phyloP scores from a whole-genome alignment of 140 eudicot genomes.

The Senecio squalidus region DNA sequence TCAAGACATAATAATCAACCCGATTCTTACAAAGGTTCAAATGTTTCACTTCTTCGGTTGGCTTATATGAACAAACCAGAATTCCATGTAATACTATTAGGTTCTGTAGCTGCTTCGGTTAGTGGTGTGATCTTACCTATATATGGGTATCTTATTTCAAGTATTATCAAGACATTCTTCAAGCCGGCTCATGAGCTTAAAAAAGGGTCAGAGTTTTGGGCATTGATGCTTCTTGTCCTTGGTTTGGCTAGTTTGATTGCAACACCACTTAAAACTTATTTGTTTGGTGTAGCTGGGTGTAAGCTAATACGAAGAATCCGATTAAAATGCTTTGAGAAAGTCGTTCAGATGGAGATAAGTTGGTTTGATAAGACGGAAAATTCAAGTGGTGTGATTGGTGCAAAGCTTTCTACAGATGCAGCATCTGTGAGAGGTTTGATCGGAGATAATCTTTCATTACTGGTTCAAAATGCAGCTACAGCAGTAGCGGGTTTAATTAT shows the following conservation, averaged over 20 bases:
- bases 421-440: constrained; percentile 40
- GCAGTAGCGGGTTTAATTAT: constrained; percentile 46
- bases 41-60: constrained; percentile 40
- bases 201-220: constrained; percentile 60
- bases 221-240: constrained; percentile 46
- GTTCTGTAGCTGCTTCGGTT: constrained; percentile 49
- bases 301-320: constrained; percentile 45
- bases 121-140: constrained; percentile 49
- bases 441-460: constrained; percentile 44
- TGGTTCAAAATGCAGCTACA: constrained; percentile 48
- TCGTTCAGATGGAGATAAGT: constrained; percentile 58
- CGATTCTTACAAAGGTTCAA: not conserved
- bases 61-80: constrained; percentile 67
- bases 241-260: constrained; percentile 36
- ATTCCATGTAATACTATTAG: constrained; percentile 36
- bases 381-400: constrained; percentile 50
- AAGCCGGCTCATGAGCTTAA: constrained; percentile 49
- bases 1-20: not conserved
- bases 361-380: constrained; percentile 50
- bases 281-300: constrained; percentile 54
- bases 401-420: constrained; percentile 52
- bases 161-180: constrained; percentile 36
- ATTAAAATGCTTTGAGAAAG: constrained; percentile 49
- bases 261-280: constrained; percentile 38
- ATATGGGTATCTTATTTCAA: constrained; percentile 46